These are phyloP conservation scores for Oenanthe javanica DNA, from an alignment of 140 eudicot genomes.

Conservation along the genomic window DNA sequence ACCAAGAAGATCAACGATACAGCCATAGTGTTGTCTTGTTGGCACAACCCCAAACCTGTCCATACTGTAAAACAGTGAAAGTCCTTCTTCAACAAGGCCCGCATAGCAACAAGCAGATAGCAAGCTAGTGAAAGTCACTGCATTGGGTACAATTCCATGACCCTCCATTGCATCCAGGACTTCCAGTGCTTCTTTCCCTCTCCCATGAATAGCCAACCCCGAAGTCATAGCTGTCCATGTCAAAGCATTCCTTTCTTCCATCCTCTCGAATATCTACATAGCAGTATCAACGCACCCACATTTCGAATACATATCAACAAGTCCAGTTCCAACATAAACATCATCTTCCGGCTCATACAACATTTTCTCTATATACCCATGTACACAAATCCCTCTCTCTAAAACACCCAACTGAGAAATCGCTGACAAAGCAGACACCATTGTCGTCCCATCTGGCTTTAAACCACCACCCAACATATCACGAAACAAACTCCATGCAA, in stretches of 20 bases:
- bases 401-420: slow-evolving; percentile 33
- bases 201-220: slow-evolving; percentile 54
- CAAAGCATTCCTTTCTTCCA: slow-evolving; percentile 38
- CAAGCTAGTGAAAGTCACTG: slow-evolving; percentile 45
- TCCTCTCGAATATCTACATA: slow-evolving; percentile 23
- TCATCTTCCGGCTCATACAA: slow-evolving; percentile 24
- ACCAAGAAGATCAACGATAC: slow-evolving; percentile 50
- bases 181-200: slow-evolving; percentile 35
- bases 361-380: slow-evolving; percentile 35
- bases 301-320: slow-evolving; percentile 59
- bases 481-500: slow-evolving; percentile 28
- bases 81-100: slow-evolving; percentile 47
- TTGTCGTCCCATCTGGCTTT: slow-evolving; percentile 30
- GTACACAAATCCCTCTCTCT: slow-evolving; percentile 36
- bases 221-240: slow-evolving; percentile 57
- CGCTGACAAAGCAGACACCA: slow-evolving; percentile 50
- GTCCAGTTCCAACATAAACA: slow-evolving; percentile 49
- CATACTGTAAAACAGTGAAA: slow-evolving; percentile 36
- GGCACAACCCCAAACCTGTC: slow-evolving; percentile 32
- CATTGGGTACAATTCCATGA: slow-evolving; percentile 34
- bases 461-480: slow-evolving; percentile 28
- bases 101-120: slow-evolving; percentile 50
- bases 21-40: slow-evolving; percentile 35
- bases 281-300: slow-evolving; percentile 43
- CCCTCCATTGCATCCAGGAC: slow-evolving; percentile 27